These are phyloP conservation scores for Abrus precatorius DNA, from an alignment of 306 rosid species.

Conservation along the genomic window DNA sequence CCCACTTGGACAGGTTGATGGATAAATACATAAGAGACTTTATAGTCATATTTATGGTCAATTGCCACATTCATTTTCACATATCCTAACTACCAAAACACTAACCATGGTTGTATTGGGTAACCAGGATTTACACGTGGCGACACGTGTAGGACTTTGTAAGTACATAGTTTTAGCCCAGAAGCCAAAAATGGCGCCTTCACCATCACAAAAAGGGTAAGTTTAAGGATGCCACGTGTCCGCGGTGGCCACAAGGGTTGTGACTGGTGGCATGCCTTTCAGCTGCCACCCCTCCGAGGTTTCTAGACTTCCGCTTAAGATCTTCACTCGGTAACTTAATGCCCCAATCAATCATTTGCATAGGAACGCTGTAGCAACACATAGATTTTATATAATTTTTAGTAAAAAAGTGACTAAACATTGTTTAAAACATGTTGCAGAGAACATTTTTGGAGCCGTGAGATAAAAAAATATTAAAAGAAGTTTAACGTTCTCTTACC, in stretches of 20 bases:
- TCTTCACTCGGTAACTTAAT: neutral
- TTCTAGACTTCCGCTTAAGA: conserved; percentile 45
- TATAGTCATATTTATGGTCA: too few species aligned
- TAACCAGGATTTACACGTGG: conserved; percentile 55
- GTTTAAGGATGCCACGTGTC: conserved; percentile 58
- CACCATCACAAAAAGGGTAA: conserved; percentile 42
- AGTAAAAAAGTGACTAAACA: too few species aligned
- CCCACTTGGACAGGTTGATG: too few species aligned
- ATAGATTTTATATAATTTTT: too few species aligned
- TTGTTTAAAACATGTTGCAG: too few species aligned
- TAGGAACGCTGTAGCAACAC: too few species aligned
- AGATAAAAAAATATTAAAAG: too few species aligned
- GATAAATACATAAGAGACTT: neutral
- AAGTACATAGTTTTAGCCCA: neutral
- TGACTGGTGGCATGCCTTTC: conserved; percentile 48
- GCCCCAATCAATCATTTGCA: neutral
- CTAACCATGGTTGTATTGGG: neutral
- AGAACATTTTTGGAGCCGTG: too few species aligned
- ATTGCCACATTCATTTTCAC: neutral
- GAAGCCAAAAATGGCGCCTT: conserved; percentile 19
- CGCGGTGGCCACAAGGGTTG: conserved; percentile 50
- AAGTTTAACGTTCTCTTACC: too few species aligned
- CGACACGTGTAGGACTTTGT: conserved; percentile 58
- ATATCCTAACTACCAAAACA: conserved; percentile 35
- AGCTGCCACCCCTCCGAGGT: conserved; percentile 29